Percentiles rank a stretch among this genome's conserved stretches.
phyloP scores from a whole-genome alignment of 495 filamentous ascomycete species.

The Daldinia loculata region DNA sequence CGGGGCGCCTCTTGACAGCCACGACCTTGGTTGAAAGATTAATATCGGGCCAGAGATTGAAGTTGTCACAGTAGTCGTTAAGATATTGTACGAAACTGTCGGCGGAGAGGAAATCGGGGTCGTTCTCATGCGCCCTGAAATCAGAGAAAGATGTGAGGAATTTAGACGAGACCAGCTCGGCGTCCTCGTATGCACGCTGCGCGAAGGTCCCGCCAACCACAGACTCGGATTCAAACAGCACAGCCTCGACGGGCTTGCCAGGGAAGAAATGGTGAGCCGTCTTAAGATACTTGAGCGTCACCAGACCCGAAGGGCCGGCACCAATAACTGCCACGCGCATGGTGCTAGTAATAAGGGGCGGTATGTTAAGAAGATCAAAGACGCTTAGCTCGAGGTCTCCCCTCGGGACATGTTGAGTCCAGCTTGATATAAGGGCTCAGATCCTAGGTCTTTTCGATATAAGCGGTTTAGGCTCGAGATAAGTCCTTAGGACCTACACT shows the following conservation, averaged over 20 bases:
- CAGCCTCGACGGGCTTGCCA: slow-evolving; percentile 36
- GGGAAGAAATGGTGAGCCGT: slow-evolving; percentile 38
- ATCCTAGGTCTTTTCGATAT: not conserved
- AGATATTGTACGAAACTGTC: slow-evolving; percentile 50
- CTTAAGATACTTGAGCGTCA: slow-evolving; percentile 46
- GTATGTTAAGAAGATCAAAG: not conserved
- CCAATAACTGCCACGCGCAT: slow-evolving; percentile 43
- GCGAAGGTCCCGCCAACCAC: slow-evolving; percentile 13
- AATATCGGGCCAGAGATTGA: slow-evolving; percentile 17
- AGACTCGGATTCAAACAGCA: slow-evolving; percentile 15
- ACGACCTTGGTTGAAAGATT: slow-evolving; percentile 15
- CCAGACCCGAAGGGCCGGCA: slow-evolving; percentile 44
- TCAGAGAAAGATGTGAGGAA: slow-evolving; percentile 55
- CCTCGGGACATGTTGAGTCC: not conserved
- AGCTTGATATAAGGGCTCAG: slow-evolving; percentile 10
- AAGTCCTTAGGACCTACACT: not conserved
- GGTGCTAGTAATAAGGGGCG: not conserved
- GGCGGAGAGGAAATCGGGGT: slow-evolving; percentile 50
- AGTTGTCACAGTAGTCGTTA: slow-evolving; percentile 15
- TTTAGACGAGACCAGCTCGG: slow-evolving; percentile 52
- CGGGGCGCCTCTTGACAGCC: slow-evolving; percentile 31
- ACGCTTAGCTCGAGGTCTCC: not conserved
- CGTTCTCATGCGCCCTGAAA: slow-evolving; percentile 42
- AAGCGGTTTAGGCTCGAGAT: not conserved
- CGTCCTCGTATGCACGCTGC: slow-evolving; percentile 24